A percentile compares a stretch with the other conserved stretches of the same genome.
phyloP scores from a whole-genome alignment of 2,329 filamentous ascomycete genomes.

The Lizonia empirigonia region DNA sequence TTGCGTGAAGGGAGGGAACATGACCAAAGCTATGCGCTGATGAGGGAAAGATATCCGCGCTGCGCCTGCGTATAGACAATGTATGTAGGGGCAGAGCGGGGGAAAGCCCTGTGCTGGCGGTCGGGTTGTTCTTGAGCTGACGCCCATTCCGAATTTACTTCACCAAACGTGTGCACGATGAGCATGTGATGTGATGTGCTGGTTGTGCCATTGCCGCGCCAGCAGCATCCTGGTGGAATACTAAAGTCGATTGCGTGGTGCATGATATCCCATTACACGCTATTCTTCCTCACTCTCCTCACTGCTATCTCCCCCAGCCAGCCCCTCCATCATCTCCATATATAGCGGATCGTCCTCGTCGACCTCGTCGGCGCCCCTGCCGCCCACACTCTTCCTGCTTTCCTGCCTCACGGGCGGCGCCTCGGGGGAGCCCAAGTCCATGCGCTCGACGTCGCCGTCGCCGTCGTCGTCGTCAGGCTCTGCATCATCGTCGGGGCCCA shows the following conservation, averaged over 20 bases:
- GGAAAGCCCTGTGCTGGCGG: slow-evolving; percentile 98
- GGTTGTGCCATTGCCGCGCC: too few species aligned
- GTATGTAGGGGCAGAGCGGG: slow-evolving; percentile 57
- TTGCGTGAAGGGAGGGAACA: slow-evolving; percentile 28
- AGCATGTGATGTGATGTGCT: background rate
- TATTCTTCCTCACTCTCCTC: slow-evolving; percentile 55
- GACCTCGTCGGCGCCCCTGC: slow-evolving; percentile 28
- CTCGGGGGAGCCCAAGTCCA: slow-evolving; percentile 47
- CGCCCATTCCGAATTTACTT: slow-evolving; percentile 60
- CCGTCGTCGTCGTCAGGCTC: slow-evolving; percentile 38
- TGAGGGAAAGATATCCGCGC: slow-evolving; percentile 98
- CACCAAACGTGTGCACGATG: background rate
- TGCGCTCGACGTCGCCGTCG: slow-evolving; percentile 41
- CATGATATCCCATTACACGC: too few species aligned
- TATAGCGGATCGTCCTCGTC: slow-evolving; percentile 51
- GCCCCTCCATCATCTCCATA: slow-evolving; percentile 52
- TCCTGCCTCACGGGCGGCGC: slow-evolving; percentile 33
- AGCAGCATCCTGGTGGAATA: too few species aligned
- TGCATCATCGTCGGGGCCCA: slow-evolving; percentile 24
- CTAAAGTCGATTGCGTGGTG: too few species aligned
- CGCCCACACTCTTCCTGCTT: slow-evolving; percentile 8
- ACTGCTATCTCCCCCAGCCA: slow-evolving; percentile 45
- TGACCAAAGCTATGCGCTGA: slow-evolving; percentile 71
- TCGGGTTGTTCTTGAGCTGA: slow-evolving; percentile 84
- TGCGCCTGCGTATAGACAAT: slow-evolving; percentile 15